These are phyloP conservation scores for Sporothrix curviconia DNA, from an alignment of 2,329 filamentous ascomycete genomes.

Conservation along the genomic window DNA sequence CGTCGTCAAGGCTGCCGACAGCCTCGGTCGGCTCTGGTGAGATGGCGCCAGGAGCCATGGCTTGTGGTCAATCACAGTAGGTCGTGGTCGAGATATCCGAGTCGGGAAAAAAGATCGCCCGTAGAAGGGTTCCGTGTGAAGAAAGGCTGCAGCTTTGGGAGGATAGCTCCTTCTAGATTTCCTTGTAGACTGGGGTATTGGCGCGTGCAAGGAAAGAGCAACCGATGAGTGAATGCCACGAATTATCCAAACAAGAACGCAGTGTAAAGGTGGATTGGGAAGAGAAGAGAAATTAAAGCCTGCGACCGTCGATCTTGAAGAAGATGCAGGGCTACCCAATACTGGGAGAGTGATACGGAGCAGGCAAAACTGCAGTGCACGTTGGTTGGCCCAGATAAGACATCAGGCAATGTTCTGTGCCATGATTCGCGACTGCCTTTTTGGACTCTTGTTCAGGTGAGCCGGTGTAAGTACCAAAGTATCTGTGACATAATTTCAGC, in stretches of 20 bases:
- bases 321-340: neutral
- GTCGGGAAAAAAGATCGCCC: too few species aligned
- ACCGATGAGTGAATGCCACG: too few species aligned
- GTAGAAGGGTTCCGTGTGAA: too few species aligned
- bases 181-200: too few species aligned
- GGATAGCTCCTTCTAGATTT: neutral
- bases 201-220: too few species aligned
- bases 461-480: neutral
- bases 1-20: conserved; percentile 56
- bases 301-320: neutral
- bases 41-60: conserved; percentile 52
- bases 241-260: too few species aligned
- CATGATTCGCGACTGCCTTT: neutral
- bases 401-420: neutral
- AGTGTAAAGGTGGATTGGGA: too few species aligned
- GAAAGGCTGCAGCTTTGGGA: too few species aligned
- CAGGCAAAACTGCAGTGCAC: neutral
- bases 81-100: too few species aligned
- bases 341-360: neutral
- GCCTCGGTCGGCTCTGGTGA: conserved; percentile 36
- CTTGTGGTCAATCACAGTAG: neutral
- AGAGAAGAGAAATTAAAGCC: neutral
- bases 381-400: neutral
- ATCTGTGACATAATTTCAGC: neutral
- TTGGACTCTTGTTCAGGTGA: neutral